phyloP scores from a whole-genome alignment of 2,329 filamentous ascomycete species.

The Tolypocladium tundrense region DNA sequence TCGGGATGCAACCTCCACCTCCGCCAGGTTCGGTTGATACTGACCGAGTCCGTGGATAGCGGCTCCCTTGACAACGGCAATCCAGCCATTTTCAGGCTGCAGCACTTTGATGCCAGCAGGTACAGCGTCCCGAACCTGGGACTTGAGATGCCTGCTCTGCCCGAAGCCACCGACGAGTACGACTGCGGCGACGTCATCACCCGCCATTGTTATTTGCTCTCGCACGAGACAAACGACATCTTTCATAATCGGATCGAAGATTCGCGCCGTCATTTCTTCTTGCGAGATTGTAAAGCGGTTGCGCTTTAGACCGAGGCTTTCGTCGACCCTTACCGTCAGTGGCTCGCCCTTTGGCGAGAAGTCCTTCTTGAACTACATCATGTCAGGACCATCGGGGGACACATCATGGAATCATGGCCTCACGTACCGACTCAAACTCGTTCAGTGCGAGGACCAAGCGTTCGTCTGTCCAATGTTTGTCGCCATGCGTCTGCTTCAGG shows the following conservation, averaged over 20 bases:
- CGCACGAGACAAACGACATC: constrained; percentile 30
- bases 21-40: constrained; percentile 16
- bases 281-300: constrained; percentile 25
- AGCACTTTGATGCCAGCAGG: constrained; percentile 28
- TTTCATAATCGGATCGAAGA: constrained; percentile 30
- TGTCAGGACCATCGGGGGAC: background rate
- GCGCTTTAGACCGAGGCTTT: constrained; percentile 20
- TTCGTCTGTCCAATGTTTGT: constrained; percentile 31
- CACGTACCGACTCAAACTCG: constrained; percentile 29
- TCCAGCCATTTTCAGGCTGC: constrained; percentile 38
- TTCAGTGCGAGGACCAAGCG: constrained; percentile 29
- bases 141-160: constrained; percentile 32
- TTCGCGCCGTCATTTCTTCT: constrained; percentile 55
- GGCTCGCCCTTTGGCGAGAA: constrained; percentile 25
- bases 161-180: constrained; percentile 40
- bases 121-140: constrained; percentile 26
- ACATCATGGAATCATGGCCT: no score
- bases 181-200: constrained; percentile 24
- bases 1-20: constrained; percentile 22
- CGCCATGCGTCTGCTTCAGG: constrained; percentile 30
- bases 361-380: constrained; percentile 24
- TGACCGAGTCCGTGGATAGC: constrained; percentile 29
- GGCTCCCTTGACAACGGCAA: constrained; percentile 39
- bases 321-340: constrained; percentile 23
- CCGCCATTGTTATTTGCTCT: constrained; percentile 27